A percentile compares a stretch with the other conserved stretches of the same genome.
Evolutionary conservation across 805 yeast species (phyloP).

Genomic region (Saccharomycopsis schoenii): DNA sequence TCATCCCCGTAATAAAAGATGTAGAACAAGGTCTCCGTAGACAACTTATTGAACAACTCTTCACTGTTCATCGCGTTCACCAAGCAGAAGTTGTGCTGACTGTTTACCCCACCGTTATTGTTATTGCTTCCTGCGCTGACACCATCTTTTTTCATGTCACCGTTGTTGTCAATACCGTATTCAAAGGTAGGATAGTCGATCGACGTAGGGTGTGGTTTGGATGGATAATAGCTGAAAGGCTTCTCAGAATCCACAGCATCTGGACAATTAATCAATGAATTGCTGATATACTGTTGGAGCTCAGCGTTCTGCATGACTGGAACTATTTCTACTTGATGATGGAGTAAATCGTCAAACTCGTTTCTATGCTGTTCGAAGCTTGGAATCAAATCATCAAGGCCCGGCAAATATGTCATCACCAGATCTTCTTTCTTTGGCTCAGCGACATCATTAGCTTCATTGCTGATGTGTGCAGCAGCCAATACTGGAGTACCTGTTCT

Average conservation of each 20-base stretch:
- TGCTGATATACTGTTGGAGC: conserved; percentile 54
- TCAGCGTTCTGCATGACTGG: not conserved
- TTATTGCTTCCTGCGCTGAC: conserved; percentile 21
- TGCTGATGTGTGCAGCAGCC: not conserved
- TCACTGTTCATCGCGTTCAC: conserved; percentile 54
- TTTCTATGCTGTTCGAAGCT: conserved; percentile 26
- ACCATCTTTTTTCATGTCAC: conserved; percentile 12
- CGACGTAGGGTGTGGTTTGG: conserved; percentile 81
- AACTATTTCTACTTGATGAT: conserved; percentile 19
- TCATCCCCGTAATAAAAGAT: conserved; percentile 63
- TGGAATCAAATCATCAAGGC: conserved; percentile 23
- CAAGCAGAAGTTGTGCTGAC: conserved; percentile 24
- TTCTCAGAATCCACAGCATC: conserved; percentile 86
- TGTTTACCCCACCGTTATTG: conserved; percentile 19
- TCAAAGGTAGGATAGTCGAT: conserved; percentile 58
- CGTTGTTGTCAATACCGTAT: conserved; percentile 6
- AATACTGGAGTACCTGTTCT: not conserved
- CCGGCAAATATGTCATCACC: conserved; percentile 13
- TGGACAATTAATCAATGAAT: conserved; percentile 81
- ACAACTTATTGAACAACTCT: conserved; percentile 57
- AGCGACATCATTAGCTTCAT: not conserved
- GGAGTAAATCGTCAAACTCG: conserved; percentile 17
- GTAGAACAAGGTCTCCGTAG: conserved; percentile 81
- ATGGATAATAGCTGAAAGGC: conserved; percentile 61
- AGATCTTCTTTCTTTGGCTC: conserved; percentile 14